Evolutionary conservation across 768 basidiomycete genomes (phyloP).

Genomic region (Pseudohyphozyma bogoriensis): DNA sequence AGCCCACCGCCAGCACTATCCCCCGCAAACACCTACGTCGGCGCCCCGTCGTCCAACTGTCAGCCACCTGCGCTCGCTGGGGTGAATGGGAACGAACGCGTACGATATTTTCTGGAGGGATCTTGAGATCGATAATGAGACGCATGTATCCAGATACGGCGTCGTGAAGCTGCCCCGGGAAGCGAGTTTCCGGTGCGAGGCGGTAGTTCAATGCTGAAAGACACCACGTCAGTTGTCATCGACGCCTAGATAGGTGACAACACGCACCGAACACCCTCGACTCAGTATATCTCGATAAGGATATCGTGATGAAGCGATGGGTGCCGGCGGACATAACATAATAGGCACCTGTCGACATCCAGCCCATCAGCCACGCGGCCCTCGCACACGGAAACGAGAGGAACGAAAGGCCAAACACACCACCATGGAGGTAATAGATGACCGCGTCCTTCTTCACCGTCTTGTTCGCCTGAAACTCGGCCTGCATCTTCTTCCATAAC

Average conservation of each 20-base stretch:
- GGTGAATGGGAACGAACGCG: conserved; percentile 47
- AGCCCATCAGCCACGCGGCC: not conserved
- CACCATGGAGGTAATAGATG: conserved; percentile 88
- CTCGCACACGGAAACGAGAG: not conserved
- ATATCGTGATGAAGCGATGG: conserved; percentile 80
- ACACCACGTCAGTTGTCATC: not conserved
- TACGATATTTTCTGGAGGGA: conserved; percentile 76
- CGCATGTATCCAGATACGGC: conserved; percentile 78
- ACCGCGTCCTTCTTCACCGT: conserved; percentile 53
- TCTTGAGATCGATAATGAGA: conserved; percentile 73
- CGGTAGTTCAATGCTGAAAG: conserved; percentile 82
- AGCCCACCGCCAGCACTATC: conserved; percentile 93
- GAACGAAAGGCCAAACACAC: too few species aligned
- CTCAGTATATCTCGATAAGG: conserved; percentile 75
- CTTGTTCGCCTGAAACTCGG: conserved; percentile 31
- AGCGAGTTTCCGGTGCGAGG: conserved; percentile 85
- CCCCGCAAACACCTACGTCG: conserved; percentile 55
- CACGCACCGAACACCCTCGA: conserved; percentile 71
- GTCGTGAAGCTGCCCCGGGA: conserved; percentile 81
- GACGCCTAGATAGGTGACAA: conserved; percentile 36
- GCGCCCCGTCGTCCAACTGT: too few species aligned
- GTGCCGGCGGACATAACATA: conserved; percentile 84
- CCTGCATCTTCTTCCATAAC: conserved; percentile 75
- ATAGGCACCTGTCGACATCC: conserved; percentile 71
- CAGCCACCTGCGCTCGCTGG: too few species aligned